Conservation (phyloP, 306 rosid genomes). For the Quercus agrifolia region DNA sequence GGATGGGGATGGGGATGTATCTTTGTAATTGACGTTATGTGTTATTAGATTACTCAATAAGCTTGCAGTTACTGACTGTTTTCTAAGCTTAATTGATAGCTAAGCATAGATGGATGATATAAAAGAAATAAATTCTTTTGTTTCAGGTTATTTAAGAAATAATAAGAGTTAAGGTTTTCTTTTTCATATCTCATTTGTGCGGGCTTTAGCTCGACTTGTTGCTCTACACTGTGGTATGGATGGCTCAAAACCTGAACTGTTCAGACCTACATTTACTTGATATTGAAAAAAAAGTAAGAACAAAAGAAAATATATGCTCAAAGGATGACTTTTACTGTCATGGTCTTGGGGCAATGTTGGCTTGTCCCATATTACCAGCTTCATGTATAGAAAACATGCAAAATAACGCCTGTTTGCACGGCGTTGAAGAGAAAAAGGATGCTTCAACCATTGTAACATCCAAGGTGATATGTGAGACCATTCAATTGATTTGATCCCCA, state of each 20-base stretch:
- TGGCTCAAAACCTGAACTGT: background rate
- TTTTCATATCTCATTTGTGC: background rate
- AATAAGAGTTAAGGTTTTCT: background rate
- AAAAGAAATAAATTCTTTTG: background rate
- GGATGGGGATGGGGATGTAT: background rate
- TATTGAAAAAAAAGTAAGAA: background rate
- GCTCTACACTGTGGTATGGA: background rate
- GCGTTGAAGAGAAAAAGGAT: background rate
- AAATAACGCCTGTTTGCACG: background rate
- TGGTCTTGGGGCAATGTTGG: background rate
- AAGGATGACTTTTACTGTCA: background rate
- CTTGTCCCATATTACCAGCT: background rate
- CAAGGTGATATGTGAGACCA: constrained; percentile 3
- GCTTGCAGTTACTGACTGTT: background rate
- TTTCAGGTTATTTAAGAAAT: background rate
- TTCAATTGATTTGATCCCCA: constrained; percentile 6
- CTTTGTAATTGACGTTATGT: background rate
- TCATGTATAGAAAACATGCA: background rate
- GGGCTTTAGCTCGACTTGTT: background rate
- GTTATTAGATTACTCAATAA: background rate
- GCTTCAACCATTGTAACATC: background rate
- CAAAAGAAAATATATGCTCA: background rate
- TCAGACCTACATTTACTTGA: background rate
- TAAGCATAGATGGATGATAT: background rate
- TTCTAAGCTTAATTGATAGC: background rate